Conservation (phyloP, 2,329 filamentous ascomycete genomes). For the Elsinoe fawcettii region DNA sequence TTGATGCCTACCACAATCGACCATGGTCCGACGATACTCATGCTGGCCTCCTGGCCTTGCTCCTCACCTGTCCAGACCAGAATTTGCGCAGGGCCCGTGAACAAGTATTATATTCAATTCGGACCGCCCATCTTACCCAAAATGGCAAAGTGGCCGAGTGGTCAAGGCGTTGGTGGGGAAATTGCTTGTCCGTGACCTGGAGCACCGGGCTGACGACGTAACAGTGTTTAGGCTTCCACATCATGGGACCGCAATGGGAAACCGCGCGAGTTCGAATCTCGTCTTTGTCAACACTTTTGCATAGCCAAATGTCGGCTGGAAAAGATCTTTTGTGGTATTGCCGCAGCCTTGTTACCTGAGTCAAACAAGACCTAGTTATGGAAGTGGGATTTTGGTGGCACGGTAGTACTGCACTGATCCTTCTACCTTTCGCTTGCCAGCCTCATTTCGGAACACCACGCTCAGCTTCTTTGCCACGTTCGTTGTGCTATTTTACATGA, state of each 20-base stretch:
- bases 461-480: neutral
- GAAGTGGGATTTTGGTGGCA: no score
- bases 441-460: neutral
- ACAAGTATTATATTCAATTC: no score
- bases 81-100: no score
- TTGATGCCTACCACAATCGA: neutral
- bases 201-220: no score
- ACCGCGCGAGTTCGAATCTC: slow-evolving; percentile 7
- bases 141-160: slow-evolving; percentile 1
- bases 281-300: neutral
- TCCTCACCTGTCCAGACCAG: no score
- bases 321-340: neutral
- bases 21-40: no score
- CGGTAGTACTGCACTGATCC: neutral
- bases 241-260: neutral
- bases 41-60: no score
- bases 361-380: no score
- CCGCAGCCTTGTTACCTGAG: neutral
- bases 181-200: no score
- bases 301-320: neutral
- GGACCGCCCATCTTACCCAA: no score
- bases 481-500: neutral
- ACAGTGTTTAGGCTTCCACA: neutral
- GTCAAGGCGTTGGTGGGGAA: neutral
- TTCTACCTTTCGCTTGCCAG: neutral